Conservation (phyloP, 1,139 yeast genomes). For the Blastobotrys ciferrii region DNA sequence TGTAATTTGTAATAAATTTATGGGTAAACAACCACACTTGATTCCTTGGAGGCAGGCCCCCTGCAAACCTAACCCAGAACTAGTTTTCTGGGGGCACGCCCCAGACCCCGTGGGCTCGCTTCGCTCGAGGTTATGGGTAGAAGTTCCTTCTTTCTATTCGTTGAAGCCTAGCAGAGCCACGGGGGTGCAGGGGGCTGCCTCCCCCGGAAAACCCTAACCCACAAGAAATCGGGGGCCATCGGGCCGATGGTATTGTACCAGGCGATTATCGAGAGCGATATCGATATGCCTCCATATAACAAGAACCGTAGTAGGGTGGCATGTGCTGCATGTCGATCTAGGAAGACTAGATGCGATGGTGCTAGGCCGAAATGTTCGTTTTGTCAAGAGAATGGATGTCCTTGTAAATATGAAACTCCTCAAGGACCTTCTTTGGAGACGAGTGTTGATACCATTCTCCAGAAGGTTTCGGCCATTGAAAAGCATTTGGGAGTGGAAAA, state of each 20-base stretch:
- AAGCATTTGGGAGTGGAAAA: constrained; percentile 1
- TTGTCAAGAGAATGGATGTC: constrained; percentile 10
- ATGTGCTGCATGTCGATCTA: constrained; percentile 11
- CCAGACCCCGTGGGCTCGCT: too few relatives aligned
- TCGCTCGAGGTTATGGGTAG: too few relatives aligned
- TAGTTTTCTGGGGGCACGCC: too few relatives aligned
- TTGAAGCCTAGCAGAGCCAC: too few relatives aligned
- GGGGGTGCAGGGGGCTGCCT: too few relatives aligned
- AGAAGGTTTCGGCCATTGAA: constrained; percentile 10
- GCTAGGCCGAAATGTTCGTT: constrained; percentile 14
- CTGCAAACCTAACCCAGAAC: too few relatives aligned
- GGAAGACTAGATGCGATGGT: constrained; percentile 16
- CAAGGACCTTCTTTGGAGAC: constrained; percentile 12
- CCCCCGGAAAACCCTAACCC: too few relatives aligned
- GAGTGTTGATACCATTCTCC: constrained; percentile 10
- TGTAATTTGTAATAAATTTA: neutral
- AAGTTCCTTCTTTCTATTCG: too few relatives aligned
- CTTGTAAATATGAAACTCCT: constrained; percentile 10
- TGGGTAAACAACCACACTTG: neutral
- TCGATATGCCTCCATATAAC: constrained; percentile 6
- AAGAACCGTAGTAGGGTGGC: constrained; percentile 14
- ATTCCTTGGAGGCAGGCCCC: too few relatives aligned
- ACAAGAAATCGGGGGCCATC: too few relatives aligned
- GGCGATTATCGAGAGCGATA: too few relatives aligned
- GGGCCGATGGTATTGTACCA: too few relatives aligned